phyloP scores from a whole-genome alignment of 176 grass and related monocot species.

The Typha latifolia region DNA sequence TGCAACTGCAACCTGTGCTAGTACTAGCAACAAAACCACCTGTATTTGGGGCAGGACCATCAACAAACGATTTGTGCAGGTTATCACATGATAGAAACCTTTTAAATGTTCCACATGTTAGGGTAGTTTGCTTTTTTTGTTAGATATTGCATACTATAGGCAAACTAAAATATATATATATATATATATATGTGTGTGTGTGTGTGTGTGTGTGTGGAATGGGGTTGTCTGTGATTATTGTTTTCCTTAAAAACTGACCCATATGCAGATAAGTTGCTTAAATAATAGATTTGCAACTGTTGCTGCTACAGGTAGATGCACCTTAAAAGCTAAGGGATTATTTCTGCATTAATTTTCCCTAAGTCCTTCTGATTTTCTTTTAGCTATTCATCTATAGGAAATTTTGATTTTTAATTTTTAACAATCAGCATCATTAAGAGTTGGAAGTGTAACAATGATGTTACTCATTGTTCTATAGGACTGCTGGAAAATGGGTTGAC shows the following conservation, averaged over 20 bases:
- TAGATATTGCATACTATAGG: not conserved
- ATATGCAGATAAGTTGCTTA: no score
- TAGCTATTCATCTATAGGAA: not conserved
- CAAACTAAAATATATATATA: not conserved
- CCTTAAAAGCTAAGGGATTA: no score
- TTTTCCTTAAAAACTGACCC: not conserved
- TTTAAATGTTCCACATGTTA: not conserved
- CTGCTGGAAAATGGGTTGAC: constrained; percentile 15
- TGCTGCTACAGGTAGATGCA: no score
- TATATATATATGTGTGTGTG: no score
- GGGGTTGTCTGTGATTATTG: not conserved
- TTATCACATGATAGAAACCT: constrained; percentile 5
- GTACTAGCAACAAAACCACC: constrained; percentile 69
- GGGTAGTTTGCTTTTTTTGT: not conserved
- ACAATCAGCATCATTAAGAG: not conserved
- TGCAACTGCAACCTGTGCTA: constrained; percentile 64
- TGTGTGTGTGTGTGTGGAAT: not conserved
- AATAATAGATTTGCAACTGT: no score
- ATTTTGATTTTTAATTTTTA: not conserved
- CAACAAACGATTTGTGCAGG: constrained; percentile 52
- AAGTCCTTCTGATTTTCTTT: no score
- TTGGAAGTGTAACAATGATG: not conserved
- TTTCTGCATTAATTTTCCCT: no score
- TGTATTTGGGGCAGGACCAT: constrained; percentile 37
- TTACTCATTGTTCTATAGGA: constrained; percentile 28